A percentile compares a stretch with the other conserved stretches of the same genome.
phyloP scores from a whole-genome alignment of 345 rosid genomes.

The Atalantia buxifolia region DNA sequence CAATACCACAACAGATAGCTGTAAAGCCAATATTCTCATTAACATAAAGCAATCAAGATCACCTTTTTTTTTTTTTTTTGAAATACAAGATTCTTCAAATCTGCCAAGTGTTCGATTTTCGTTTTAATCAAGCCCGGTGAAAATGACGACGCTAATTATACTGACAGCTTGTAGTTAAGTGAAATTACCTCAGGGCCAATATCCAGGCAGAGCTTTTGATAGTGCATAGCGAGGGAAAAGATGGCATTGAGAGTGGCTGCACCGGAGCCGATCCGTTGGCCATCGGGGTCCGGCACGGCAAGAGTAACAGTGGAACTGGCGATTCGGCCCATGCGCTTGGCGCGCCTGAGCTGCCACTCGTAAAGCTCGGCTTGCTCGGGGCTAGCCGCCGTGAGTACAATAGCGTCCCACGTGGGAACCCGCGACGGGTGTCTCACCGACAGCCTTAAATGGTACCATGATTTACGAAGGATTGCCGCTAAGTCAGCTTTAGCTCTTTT shows the following conservation, averaged over 20 bases:
- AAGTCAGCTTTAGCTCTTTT: conserved; percentile 45
- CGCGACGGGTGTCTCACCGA: conserved; percentile 86
- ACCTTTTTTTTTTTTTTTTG: no score
- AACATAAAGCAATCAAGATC: not conserved
- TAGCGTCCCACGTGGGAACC: conserved; percentile 96
- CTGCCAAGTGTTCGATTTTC: not conserved
- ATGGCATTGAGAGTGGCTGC: conserved; percentile 96
- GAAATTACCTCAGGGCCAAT: conserved; percentile 32
- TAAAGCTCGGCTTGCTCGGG: conserved; percentile 93
- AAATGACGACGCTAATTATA: no score
- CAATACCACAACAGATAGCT: not conserved
- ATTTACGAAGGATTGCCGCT: conserved; percentile 60
- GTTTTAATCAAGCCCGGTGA: not conserved
- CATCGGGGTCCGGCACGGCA: conserved; percentile 88
- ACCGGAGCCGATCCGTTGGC: conserved; percentile 93
- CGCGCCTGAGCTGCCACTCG: conserved; percentile 86
- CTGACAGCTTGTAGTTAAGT: not conserved
- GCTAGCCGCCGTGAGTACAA: conserved; percentile 94
- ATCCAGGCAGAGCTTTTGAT: conserved; percentile 29
- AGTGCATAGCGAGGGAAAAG: conserved; percentile 60
- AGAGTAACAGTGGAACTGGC: conserved; percentile 75
- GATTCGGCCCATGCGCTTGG: conserved; percentile 82
- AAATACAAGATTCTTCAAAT: not conserved
- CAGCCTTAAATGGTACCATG: conserved; percentile 90
- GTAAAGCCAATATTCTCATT: not conserved